Evolutionary conservation across 768 basidiomycete genomes (phyloP).

Genomic region (Kockovaella imperatae): DNA sequence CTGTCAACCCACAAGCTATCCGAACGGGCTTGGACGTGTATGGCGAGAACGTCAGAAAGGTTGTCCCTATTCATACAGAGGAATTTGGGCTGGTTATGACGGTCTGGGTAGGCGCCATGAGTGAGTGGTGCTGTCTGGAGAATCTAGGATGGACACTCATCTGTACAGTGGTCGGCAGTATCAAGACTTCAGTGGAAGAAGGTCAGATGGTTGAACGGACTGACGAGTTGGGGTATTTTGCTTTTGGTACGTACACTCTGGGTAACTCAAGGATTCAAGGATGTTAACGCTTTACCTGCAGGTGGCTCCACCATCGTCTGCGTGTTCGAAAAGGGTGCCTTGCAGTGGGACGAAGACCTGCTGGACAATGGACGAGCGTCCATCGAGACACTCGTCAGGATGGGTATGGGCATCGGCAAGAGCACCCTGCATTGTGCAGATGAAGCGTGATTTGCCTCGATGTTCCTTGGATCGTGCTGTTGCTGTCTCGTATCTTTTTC

Average conservation of each 20-base stretch:
- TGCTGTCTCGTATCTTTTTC: too few species aligned
- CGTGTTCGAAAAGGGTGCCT: slow-evolving; percentile 72
- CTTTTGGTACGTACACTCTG: slow-evolving; percentile 61
- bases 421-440: too few species aligned
- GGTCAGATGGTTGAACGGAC: slow-evolving; percentile 73
- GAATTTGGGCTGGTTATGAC: slow-evolving; percentile 87
- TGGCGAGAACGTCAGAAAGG: slow-evolving; percentile 86
- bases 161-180: slow-evolving; percentile 61
- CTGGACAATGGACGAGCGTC: slow-evolving; percentile 72
- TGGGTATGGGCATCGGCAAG: slow-evolving; percentile 73
- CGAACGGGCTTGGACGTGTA: slow-evolving; percentile 84
- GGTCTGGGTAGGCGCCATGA: slow-evolving; percentile 51
- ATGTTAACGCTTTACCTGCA: slow-evolving; percentile 29
- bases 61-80: slow-evolving; percentile 82
- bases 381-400: slow-evolving; percentile 82
- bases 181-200: slow-evolving; percentile 75
- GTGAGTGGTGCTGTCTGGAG: slow-evolving; percentile 20
- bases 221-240: slow-evolving; percentile 89
- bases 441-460: too few species aligned
- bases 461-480: too few species aligned
- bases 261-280: not conserved
- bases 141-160: not conserved
- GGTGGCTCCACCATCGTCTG: slow-evolving; percentile 89
- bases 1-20: slow-evolving; percentile 95
- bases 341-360: slow-evolving; percentile 89